Base-by-base conservation (phyloP, 192 early-diverging fungal species). In the Mortierella antarctica region DNA sequence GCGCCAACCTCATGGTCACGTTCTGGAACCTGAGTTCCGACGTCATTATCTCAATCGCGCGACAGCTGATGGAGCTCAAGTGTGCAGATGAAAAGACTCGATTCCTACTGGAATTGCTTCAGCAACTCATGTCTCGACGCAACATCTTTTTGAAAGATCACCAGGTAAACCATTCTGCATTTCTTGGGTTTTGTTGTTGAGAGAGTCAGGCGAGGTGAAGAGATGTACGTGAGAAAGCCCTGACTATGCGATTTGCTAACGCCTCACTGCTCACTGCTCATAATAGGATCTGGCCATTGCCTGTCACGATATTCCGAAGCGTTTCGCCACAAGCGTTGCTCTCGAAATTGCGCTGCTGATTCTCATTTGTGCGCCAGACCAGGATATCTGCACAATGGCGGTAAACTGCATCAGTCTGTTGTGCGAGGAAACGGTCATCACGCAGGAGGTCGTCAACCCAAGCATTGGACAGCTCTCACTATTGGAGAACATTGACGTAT, bases 21-120 rank as follows among this genome's bases (percentile, higher is more conserved):
- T 93, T 95, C 77, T 97, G 96, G 96, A 92, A 88, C 10, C 84
- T 94, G 40, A 91, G 84, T 61, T 86, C 86, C 4, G 74, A 88
- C 83, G 85, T 89, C 45, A 85, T 93, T 67, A 84, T 93, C 57
- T 85, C 88, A 6, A 82, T 95, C 57, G 91, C 94, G 3, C 91
- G 89, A 58, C 89, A 93, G 69, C 79, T 98, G 23, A 84, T 98
- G 20, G 93, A 95, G 58, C 85, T 86, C 51, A 88, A 88, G 65
- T 89, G 90, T 64, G 84, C 88, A 18, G 88, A 89, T 42, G 88
- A 93, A 68, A 88, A 90, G 21, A 77, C 90, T 5, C 89, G 90
- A 8, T 88, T 91, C 65, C 79, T 93, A 18, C 75, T 95, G 4
- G 90, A 92, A 57, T 72, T 92, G 41, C 84, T 95, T 61, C 80